Percentiles rank a stretch among this genome's conserved stretches.
Conservation (phyloP, 371 early-diverging fungal species). For the Scutellospora calospora region DNA sequence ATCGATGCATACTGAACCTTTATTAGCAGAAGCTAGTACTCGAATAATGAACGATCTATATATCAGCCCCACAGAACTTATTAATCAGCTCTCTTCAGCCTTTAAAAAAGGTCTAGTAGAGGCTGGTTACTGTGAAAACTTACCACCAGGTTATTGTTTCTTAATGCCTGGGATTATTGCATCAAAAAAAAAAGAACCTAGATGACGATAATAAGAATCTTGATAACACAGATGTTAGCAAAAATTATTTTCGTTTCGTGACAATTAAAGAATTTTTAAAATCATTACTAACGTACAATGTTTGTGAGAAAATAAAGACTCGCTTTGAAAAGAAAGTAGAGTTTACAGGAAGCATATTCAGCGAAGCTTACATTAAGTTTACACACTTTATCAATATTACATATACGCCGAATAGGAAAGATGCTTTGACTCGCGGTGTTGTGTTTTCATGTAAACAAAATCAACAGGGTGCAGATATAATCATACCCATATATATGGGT, state of each 20-base stretch:
- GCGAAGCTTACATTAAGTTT: constrained; percentile 19
- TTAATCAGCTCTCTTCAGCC: neutral
- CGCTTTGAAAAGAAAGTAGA: neutral
- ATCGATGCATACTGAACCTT: constrained; percentile 8
- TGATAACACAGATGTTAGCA: neutral
- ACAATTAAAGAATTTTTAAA: constrained; percentile 31
- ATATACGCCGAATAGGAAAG: constrained; percentile 8
- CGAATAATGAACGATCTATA: constrained; percentile 13
- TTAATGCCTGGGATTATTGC: constrained; percentile 13
- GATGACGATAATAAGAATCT: too few relatives aligned
- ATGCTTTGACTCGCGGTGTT: neutral
- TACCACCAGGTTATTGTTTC: neutral
- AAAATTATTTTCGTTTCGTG: constrained; percentile 4
- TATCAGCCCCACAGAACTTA: neutral
- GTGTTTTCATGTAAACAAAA: constrained; percentile 25
- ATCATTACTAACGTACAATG: neutral
- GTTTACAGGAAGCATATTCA: neutral
- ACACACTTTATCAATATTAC: constrained; percentile 32
- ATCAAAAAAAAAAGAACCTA: neutral
- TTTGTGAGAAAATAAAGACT: neutral
- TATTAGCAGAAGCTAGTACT: constrained; percentile 16
- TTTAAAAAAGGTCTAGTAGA: constrained; percentile 14
- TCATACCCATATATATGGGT: constrained; percentile 29
- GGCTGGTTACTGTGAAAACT: constrained; percentile 18
- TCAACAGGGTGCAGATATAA: constrained; percentile 24